A percentile compares a stretch with the other conserved stretches of the same genome.
Evolutionary conservation across 441 rosid species (phyloP).

Genomic region (Adansonia gregorii): DNA sequence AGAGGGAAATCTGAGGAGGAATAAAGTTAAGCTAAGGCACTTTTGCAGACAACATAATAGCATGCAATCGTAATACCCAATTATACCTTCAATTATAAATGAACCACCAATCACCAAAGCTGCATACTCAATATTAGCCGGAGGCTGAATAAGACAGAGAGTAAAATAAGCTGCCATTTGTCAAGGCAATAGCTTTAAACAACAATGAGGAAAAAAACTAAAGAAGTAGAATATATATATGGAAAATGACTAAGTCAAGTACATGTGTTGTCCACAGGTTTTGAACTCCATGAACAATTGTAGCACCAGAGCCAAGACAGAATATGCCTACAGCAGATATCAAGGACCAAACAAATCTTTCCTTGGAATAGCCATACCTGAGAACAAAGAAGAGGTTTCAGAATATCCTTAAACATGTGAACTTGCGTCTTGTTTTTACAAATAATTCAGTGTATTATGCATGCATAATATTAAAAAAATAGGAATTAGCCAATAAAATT

Average conservation of each 20-base stretch:
- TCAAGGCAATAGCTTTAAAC: conserved; percentile 18
- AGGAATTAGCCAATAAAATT: not conserved
- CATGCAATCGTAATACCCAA: not conserved
- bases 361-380: conserved; percentile 98
- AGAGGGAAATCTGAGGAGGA: not conserved
- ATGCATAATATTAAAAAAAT: not conserved
- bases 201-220: conserved; percentile 21
- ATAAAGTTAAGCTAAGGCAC: not conserved
- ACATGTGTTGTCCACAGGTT: conserved; percentile 86
- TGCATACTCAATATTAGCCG: conserved; percentile 79
- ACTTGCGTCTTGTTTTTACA: not conserved
- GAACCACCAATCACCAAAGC: conserved; percentile 98
- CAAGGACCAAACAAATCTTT: conserved; percentile 99
- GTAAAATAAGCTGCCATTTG: conserved; percentile 31
- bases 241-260: conserved; percentile 28
- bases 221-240: conserved; percentile 7
- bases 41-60: not conserved
- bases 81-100: conserved; percentile 87
- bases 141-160: conserved; percentile 62
- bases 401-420: conserved; percentile 16
- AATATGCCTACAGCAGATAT: conserved; percentile 99
- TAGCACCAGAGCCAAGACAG: conserved; percentile 99
- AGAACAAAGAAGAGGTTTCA: conserved; percentile 32
- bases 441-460: not conserved
- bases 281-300: conserved; percentile 91